These are phyloP conservation scores for Austroboletus eburneus DNA, from an alignment of 768 basidiomycete species.

Conservation along the genomic window DNA sequence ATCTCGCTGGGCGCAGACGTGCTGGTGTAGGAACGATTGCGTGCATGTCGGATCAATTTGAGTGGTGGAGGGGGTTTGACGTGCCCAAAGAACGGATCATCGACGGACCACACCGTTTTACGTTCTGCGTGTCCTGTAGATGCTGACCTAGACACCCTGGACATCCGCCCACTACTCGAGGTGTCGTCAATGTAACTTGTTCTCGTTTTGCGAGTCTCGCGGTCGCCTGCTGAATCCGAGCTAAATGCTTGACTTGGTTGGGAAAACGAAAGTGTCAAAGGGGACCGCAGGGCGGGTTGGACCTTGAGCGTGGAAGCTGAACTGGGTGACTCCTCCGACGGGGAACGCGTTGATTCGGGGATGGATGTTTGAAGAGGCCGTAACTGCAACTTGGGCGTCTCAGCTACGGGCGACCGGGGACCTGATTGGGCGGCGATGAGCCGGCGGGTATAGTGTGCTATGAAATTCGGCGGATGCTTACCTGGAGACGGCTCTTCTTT, in stretches of 20 bases:
- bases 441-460: too few species aligned
- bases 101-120: slow-evolving; percentile 10
- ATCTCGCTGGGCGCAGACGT: neutral
- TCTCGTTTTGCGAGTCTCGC: neutral
- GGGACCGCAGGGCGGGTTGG: neutral
- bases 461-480: too few species aligned
- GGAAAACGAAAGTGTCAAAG: neutral
- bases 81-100: slow-evolving; percentile 21
- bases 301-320: neutral
- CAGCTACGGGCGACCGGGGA: too few species aligned
- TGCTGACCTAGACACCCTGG: neutral
- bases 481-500: slow-evolving; percentile 3
- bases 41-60: slow-evolving; percentile 7
- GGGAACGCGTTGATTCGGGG: neutral
- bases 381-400: too few species aligned
- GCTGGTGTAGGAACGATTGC: slow-evolving; percentile 1
- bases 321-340: neutral
- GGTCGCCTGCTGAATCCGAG: neutral
- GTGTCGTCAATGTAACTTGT: too few species aligned
- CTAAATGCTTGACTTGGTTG: neutral
- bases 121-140: neutral
- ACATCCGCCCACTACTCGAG: neutral
- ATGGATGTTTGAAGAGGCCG: neutral
- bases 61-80: slow-evolving; percentile 18
- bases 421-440: too few species aligned